Base-by-base conservation (phyloP, 495 filamentous ascomycete genomes). In the Annulohypoxylon moriforme region DNA sequence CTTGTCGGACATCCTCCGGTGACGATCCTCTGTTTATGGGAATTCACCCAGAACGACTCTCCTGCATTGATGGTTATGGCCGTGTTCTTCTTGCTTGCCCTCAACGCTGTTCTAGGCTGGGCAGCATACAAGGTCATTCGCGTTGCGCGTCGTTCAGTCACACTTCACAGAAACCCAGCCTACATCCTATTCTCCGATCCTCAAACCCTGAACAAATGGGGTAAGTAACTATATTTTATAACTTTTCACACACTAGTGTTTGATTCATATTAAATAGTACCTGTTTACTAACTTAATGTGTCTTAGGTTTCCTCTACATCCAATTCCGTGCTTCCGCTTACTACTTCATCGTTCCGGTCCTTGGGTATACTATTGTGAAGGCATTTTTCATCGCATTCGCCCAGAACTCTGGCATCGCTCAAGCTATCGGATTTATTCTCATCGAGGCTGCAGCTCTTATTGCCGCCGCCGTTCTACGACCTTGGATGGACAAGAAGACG, bases 401-500 rank as follows among this genome's bases (percentile, higher is more conserved):
- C 52, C 96, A 99, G 79, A 80, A 82, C 0, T 85, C 83, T 31
- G 90, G 91, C 13, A 88, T 88, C 4, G 89, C 91, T 20, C 95
- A 98, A 75, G 94, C 95, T 9, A 86, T 98, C 49, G 93, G 90
- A 1, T 81, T 98, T 57, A 84, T 98, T 27, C 81, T 99, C 53
- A 90, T 98, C 68, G 96, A 99, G 80, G 92, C 92, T 0, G 88
- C 77, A 16, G 90, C 93, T 71, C 85, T 99, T 68, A 90, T 98
- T 73, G 89, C 79, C 18, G 89, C 94, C 34, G 90, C 88, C 58
- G 89, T 97, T 52, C 80, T 97, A 67, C 90, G 93, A 42, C 96
- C 96, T 8, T 99, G 94, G 90, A 98, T 99, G 96, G 96, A 99
- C 84, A 98, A 97, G 88, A 96, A 94, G 82, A 98, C 94, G 58